Base-by-base conservation (phyloP, 192 early-diverging fungal species). In the Backusella psychrophila region DNA sequence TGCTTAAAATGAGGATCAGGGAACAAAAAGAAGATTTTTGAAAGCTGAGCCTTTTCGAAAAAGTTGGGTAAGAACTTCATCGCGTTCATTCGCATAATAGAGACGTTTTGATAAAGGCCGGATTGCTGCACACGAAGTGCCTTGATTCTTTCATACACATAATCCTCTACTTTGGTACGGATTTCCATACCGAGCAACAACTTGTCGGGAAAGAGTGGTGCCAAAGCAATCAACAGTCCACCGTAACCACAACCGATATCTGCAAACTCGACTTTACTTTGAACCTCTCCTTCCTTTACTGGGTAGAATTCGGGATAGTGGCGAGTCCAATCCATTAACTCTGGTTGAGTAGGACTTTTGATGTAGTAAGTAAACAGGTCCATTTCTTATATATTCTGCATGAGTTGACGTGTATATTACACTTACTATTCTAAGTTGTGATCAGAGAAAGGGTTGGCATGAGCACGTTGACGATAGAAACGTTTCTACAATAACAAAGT, bases 1-100 rank as follows among this genome's bases (percentile, higher is more conserved):
- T 94, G 96, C 82, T 99, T 99, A 83, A 99, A 99, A 79, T 99
- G 97, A 35, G 98, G 98, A 82, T 99, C 98, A 53, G 98, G 97
- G 79, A 99, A 99, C 74, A 99, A 87, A 81, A 99, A 95, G 77
- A 99, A 99, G 70, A 99, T 86, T 83, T 99, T 99, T 46, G 92
- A 91, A 33, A 99, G 90, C 91, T 95, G 80, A 56, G 89, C 94
- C 87, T 97, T 96, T 78, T 90, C 87, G 79, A 99, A 99, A 86
- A 99, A 98, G 89, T 98, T 99, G 67, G 96, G 96, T 82, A 95
- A 79, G 80, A 96, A 99, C 83, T 99, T 99, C 94, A 97, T 97
- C 49, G 97, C 97, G 85, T 99, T 99, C 90, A 98, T 98, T 26
- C 97, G 91, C 87, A 97, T 93, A 49, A 98, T 94, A 0, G 96